Percentiles rank a stretch among this genome's conserved stretches.
phyloP scores from a whole-genome alignment of 352 stramenopile species.

The Globisporangium perplexum region DNA sequence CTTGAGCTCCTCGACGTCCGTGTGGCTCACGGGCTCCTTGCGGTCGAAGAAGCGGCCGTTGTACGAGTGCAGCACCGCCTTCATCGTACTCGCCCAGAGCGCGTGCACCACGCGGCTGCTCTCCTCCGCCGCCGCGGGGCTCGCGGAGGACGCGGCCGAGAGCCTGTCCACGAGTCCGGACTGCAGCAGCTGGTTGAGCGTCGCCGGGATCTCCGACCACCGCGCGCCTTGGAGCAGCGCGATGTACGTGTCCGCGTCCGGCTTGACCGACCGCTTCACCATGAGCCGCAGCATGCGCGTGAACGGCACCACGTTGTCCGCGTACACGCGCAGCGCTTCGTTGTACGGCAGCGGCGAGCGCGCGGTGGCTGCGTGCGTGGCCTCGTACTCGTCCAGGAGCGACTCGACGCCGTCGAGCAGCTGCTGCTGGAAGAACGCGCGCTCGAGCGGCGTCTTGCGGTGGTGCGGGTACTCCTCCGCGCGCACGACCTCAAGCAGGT shows the following conservation, averaged over 20 bases:
- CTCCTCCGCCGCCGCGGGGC: neutral
- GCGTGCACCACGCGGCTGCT: constrained; percentile 28
- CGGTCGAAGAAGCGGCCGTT: constrained; percentile 49
- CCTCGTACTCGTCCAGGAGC: constrained; percentile 49
- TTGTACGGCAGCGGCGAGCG: constrained; percentile 45
- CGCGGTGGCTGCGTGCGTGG: constrained; percentile 6
- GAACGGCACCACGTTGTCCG: constrained; percentile 50
- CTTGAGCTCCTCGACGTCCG: constrained; percentile 42
- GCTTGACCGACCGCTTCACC: constrained; percentile 39
- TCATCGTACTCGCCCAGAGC: constrained; percentile 62
- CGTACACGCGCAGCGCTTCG: constrained; percentile 53
- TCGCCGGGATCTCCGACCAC: constrained; percentile 61
- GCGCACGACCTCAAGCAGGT: constrained; percentile 50
- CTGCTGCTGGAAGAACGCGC: constrained; percentile 33
- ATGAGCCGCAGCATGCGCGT: constrained; percentile 49
- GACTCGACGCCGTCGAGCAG: constrained; percentile 35
- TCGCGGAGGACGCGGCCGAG: constrained; percentile 3
- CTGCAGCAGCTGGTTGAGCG: constrained; percentile 46
- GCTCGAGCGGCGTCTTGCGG: constrained; percentile 50
- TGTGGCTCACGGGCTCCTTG: constrained; percentile 25
- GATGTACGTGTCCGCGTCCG: constrained; percentile 53
- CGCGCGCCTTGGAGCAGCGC: constrained; percentile 55
- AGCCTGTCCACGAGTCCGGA: constrained; percentile 40
- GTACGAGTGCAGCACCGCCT: constrained; percentile 55
- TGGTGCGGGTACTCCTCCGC: constrained; percentile 49